Base-by-base conservation (phyloP, 1,284 basidiomycete species). In the Cryptococcus depauperatus region DNA sequence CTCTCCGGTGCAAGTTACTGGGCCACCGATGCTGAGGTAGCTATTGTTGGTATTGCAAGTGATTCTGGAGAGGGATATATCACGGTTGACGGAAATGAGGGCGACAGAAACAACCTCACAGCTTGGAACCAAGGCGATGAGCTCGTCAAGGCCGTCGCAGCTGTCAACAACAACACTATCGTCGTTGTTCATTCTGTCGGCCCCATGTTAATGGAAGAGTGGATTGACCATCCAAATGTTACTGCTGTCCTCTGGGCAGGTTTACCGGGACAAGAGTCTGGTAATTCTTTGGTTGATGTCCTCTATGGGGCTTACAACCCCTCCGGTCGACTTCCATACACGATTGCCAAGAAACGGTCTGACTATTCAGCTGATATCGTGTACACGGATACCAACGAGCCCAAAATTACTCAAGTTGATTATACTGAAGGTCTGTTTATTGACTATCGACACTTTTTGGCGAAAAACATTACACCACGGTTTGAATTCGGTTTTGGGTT, bases 401-500 rank as follows among this genome's bases (percentile, higher is more conserved):
- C 57, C 22, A 22, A 56, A 38, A 44, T 67, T 51, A 59, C 83
- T 4, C 75, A 78, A 49, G 70, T 83, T n/a, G 63, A 76, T n/a
- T 72, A 87, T 64, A 77, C 73, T 4, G 85, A 88, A 79, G 83
- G 77, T 9, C 63, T 87, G 35, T 69, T 79, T 56, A 81, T 88
- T 59, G 85, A 87, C 69, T 87, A 87, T 64, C 74, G 84, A 26
- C 77, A 80, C 62, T 89, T 89, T 62, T 83, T 87, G 54, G 73
- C 78, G 41, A 75, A 81, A 53, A 66, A 74, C 48, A 79, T 81
- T 47, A 68, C 68, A 1, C 81, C 81, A 0, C 73, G 78, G 18
- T 83, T 74, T 63, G 81, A 83, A 59, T 91, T 90, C 62, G 88
- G 88, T 0, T 88, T 80, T 64, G 88, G 88, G 0, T 68, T 92